These are phyloP conservation scores for Solanum acaule DNA, from an alignment of 257 asterid genomes.

Conservation along the genomic window DNA sequence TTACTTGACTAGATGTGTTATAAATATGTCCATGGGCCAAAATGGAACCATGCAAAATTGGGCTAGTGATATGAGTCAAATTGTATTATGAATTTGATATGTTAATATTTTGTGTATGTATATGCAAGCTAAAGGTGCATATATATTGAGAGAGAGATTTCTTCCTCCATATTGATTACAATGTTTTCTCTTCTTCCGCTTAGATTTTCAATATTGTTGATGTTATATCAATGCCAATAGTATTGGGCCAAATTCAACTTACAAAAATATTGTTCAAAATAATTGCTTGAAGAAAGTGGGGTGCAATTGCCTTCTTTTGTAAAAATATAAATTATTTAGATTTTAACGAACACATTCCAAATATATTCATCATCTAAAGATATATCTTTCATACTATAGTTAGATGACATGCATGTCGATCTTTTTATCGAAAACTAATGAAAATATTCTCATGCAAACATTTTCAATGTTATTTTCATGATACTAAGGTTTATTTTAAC, in stretches of 20 bases:
- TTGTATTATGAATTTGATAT: background rate
- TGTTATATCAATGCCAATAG: background rate
- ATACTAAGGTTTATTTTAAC: background rate
- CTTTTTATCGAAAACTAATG: background rate
- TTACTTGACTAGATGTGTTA: background rate
- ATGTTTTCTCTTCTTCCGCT: too few species aligned
- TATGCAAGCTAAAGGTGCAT: too few species aligned
- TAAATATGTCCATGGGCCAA: background rate
- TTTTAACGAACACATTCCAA: too few species aligned
- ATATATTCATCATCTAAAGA: background rate
- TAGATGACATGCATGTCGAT: background rate
- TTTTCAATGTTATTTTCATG: background rate
- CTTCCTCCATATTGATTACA: background rate
- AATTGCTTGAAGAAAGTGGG: background rate
- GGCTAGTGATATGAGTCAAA: background rate
- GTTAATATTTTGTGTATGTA: too few species aligned
- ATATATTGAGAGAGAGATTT: background rate
- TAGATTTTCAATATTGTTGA: background rate
- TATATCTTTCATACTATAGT: background rate
- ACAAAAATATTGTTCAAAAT: too few species aligned
- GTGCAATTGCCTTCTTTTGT: background rate
- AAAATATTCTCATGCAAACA: background rate
- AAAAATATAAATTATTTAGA: too few species aligned
- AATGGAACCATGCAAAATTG: background rate
- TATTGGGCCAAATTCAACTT: background rate